These are phyloP conservation scores for Bacidia rubella DNA, from an alignment of 495 filamentous ascomycete species.

Conservation along the genomic window DNA sequence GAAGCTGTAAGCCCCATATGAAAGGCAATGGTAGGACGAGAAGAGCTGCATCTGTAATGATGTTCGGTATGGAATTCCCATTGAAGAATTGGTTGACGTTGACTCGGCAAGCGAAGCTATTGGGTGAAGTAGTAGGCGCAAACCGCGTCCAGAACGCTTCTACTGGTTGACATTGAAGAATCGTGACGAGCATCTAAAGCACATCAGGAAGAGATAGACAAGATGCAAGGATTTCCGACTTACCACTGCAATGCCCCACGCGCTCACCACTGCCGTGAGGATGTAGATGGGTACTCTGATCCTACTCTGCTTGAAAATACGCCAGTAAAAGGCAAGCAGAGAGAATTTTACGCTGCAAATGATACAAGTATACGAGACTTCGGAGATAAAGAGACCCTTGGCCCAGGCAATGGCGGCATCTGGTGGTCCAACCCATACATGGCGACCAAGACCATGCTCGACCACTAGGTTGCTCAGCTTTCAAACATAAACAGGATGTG, in stretches of 20 bases:
- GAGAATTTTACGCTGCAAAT: slow-evolving; percentile 15
- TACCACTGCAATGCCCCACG: slow-evolving; percentile 9
- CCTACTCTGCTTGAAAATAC: slow-evolving; percentile 7
- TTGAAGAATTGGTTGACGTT: slow-evolving; percentile 3
- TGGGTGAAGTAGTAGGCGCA: neutral
- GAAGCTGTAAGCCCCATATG: slow-evolving; percentile 31
- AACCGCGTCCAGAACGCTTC: neutral
- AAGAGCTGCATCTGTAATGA: slow-evolving; percentile 37
- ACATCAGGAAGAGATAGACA: neutral
- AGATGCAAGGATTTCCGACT: neutral
- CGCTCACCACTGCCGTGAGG: neutral
- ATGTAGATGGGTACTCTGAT: slow-evolving; percentile 5
- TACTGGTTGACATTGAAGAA: slow-evolving; percentile 7
- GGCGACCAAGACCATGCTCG: slow-evolving; percentile 8
- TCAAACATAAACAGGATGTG: neutral
- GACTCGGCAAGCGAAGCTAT: too few species aligned
- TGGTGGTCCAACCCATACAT: slow-evolving; percentile 4
- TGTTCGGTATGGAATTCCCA: slow-evolving; percentile 21
- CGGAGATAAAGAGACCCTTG: slow-evolving; percentile 10
- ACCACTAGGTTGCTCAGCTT: neutral
- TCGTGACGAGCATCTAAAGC: neutral
- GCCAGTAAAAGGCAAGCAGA: slow-evolving; percentile 17
- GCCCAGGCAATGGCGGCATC: slow-evolving; percentile 2
- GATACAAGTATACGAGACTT: slow-evolving; percentile 12
- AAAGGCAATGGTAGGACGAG: slow-evolving; percentile 34